phyloP scores from a whole-genome alignment of 371 early-diverging fungal species.

The Zopfochytrium polystomum region DNA sequence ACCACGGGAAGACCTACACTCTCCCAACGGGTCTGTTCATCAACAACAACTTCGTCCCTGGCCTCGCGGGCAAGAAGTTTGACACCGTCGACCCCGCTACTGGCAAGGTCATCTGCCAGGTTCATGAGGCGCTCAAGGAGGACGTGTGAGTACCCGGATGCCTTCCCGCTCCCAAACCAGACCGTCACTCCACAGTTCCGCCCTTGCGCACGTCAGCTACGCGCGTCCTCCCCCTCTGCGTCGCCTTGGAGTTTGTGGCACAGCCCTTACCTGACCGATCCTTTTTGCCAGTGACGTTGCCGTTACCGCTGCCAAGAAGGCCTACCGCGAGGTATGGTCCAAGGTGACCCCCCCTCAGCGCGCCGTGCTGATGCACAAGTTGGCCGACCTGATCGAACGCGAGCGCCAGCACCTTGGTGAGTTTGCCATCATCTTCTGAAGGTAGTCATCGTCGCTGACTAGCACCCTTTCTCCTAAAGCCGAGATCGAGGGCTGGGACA shows the following conservation, averaged over 20 bases:
- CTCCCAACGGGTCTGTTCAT: constrained; percentile 62
- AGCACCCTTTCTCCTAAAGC: too few relatives aligned
- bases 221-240: too few relatives aligned
- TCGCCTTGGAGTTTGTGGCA: too few relatives aligned
- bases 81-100: constrained; percentile 61
- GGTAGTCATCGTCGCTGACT: too few relatives aligned
- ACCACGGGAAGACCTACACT: too few relatives aligned
- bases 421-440: too few relatives aligned
- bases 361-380: constrained; percentile 50
- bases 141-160: constrained; percentile 50
- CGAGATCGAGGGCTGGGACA: constrained; percentile 73
- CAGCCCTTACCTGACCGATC: not conserved
- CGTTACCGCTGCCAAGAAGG: constrained; percentile 67
- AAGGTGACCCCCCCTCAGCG: constrained; percentile 27
- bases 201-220: too few relatives aligned
- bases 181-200: too few relatives aligned
- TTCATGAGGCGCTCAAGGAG: constrained; percentile 64
- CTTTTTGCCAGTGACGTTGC: constrained; percentile 52
- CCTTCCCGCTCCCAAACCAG: not conserved
- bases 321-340: constrained; percentile 47
- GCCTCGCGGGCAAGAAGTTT: constrained; percentile 50
- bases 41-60: constrained; percentile 68
- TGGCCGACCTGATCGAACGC: constrained; percentile 72
- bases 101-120: constrained; percentile 64
- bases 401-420: constrained; percentile 67